These are phyloP conservation scores for Sporothrix brasiliensis DNA, from an alignment of 2,329 filamentous ascomycete genomes.

Conservation along the genomic window DNA sequence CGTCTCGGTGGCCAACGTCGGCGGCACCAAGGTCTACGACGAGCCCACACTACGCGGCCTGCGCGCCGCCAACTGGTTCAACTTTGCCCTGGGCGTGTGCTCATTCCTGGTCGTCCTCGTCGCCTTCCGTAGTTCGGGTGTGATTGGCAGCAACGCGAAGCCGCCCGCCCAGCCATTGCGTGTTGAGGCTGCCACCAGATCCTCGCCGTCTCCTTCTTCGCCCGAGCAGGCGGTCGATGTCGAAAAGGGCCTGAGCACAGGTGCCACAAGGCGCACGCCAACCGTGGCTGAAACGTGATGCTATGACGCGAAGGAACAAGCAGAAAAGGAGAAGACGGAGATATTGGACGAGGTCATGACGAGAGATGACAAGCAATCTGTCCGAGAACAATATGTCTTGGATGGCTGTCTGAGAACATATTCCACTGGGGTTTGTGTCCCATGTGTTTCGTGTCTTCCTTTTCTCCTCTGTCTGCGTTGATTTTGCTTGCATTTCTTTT, in stretches of 20 bases:
- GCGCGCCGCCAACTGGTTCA: constrained; percentile 56
- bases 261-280: constrained; percentile 5
- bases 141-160: constrained; percentile 47
- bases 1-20: constrained; percentile 49
- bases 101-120: constrained; percentile 51
- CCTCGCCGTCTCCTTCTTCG: neutral
- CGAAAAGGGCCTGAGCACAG: constrained; percentile 4
- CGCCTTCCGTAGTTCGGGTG: constrained; percentile 56
- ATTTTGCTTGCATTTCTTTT: neutral
- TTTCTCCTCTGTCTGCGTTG: neutral
- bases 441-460: neutral
- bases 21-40: constrained; percentile 50
- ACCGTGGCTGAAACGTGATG: constrained; percentile 1
- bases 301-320: neutral
- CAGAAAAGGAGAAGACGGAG: neutral
- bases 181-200: neutral
- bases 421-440: neutral
- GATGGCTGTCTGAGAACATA: neutral
- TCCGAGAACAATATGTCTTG: neutral
- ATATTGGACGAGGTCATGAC: too few species aligned
- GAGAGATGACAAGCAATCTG: neutral
- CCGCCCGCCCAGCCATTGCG: neutral
- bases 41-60: constrained; percentile 52
- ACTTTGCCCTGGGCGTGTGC: constrained; percentile 52
- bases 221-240: neutral